Percentiles rank a stretch among this genome's conserved stretches.
Evolutionary conservation across 2,329 filamentous ascomycete species (phyloP).

Genomic region (Pseudogymnoascus sp.): DNA sequence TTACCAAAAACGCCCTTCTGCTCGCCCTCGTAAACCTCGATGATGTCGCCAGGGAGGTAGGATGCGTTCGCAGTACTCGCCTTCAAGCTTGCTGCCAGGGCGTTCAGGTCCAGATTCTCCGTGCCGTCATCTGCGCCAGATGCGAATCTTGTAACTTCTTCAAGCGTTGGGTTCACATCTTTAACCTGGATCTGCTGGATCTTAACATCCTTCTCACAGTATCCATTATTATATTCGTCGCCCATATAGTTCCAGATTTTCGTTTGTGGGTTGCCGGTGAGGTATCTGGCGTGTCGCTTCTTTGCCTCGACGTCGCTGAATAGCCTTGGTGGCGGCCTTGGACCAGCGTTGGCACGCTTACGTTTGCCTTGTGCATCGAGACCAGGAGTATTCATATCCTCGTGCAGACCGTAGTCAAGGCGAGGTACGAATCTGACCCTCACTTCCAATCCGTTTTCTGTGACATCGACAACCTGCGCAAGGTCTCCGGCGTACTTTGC

Average conservation of each 20-base stretch:
- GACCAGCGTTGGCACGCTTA: slow-evolving; percentile 63
- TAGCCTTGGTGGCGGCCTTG: slow-evolving; percentile 76
- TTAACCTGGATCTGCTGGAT: slow-evolving; percentile 79
- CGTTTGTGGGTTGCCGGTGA: slow-evolving; percentile 40
- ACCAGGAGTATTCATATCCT: slow-evolving; percentile 54
- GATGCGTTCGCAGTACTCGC: slow-evolving; percentile 73
- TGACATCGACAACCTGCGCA: slow-evolving; percentile 86
- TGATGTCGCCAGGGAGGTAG: slow-evolving; percentile 89
- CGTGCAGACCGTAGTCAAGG: slow-evolving; percentile 83
- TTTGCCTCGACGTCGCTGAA: slow-evolving; percentile 92
- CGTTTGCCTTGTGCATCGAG: slow-evolving; percentile 60
- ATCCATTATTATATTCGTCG: slow-evolving; percentile 88
- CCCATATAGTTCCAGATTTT: slow-evolving; percentile 80
- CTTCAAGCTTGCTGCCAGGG: slow-evolving; percentile 83
- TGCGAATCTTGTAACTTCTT: slow-evolving; percentile 93
- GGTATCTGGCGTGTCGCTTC: slow-evolving; percentile 67
- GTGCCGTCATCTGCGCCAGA: slow-evolving; percentile 84
- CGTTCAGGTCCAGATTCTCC: slow-evolving; percentile 86
- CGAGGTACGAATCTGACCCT: slow-evolving; percentile 83
- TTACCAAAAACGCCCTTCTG: slow-evolving; percentile 86
- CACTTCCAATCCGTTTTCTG: slow-evolving; percentile 85
- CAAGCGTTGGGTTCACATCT: slow-evolving; percentile 85
- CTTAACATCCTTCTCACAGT: slow-evolving; percentile 89
- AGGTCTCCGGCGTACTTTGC: slow-evolving; percentile 82
- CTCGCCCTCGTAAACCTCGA: slow-evolving; percentile 93